These are phyloP conservation scores for Penicillium steckii DNA, from an alignment of 495 filamentous ascomycete species.

Conservation along the genomic window DNA sequence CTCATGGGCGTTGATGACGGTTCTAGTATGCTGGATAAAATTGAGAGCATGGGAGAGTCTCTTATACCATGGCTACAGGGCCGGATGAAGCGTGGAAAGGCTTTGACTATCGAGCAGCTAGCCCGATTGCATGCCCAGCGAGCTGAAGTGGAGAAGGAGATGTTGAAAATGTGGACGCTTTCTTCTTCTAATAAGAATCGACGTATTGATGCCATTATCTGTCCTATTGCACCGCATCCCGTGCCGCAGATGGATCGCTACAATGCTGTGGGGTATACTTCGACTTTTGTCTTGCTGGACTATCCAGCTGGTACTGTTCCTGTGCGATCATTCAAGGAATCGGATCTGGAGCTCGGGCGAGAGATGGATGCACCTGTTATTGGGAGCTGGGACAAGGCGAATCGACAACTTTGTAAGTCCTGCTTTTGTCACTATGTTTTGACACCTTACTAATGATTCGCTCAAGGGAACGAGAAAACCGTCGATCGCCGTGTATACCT, in stretches of 20 bases:
- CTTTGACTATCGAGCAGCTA: constrained; percentile 42
- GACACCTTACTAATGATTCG: background rate
- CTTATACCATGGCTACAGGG: constrained; percentile 58
- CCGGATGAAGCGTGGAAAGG: constrained; percentile 42
- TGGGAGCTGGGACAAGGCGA: constrained; percentile 60
- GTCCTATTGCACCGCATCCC: constrained; percentile 58
- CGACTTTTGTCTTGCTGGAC: constrained; percentile 59
- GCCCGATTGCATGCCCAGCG: constrained; percentile 50
- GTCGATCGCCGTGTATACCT: constrained; percentile 57
- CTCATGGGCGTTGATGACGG: constrained; percentile 58
- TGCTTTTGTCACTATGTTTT: background rate
- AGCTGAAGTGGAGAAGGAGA: constrained; percentile 48
- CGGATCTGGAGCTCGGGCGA: constrained; percentile 47
- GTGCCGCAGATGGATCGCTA: constrained; percentile 63
- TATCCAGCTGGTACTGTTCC: constrained; percentile 60
- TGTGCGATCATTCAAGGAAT: constrained; percentile 45
- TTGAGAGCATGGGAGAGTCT: constrained; percentile 54
- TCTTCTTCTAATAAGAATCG: constrained; percentile 20
- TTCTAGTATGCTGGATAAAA: constrained; percentile 50
- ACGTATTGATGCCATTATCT: constrained; percentile 54
- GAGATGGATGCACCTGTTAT: constrained; percentile 42
- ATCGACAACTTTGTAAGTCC: constrained; percentile 59
- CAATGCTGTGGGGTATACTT: constrained; percentile 62
- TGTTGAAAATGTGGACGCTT: constrained; percentile 55
- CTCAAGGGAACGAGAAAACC: constrained; percentile 48